phyloP scores from a whole-genome alignment of 2,329 filamentous ascomycete species.

The Alternaria dauci region DNA sequence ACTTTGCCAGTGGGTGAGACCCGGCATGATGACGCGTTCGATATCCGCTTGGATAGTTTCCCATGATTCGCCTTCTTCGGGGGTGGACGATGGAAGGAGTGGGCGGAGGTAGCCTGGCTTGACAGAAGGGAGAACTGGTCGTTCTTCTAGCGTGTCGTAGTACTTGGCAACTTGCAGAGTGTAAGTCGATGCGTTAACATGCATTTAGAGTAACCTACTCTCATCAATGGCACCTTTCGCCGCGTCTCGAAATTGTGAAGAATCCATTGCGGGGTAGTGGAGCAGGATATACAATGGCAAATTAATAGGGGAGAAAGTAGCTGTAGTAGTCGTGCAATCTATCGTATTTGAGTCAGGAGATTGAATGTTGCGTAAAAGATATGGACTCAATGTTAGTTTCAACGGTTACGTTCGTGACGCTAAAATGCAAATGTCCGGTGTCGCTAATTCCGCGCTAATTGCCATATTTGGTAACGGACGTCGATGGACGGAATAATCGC shows the following conservation, averaged over 20 bases:
- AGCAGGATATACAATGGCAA: not conserved
- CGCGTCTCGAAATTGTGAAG: slow-evolving; percentile 77
- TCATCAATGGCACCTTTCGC: slow-evolving; percentile 83
- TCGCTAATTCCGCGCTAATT: slow-evolving; percentile 29
- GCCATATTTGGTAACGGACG: slow-evolving; percentile 1
- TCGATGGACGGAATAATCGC: not conserved
- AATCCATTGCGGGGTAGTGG: slow-evolving; percentile 66
- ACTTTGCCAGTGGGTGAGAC: slow-evolving; percentile 92
- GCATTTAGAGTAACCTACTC: slow-evolving; percentile 60
- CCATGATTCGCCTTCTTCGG: slow-evolving; percentile 75
- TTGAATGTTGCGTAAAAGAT: not conserved
- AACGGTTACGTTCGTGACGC: not conserved
- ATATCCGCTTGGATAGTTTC: slow-evolving; percentile 82
- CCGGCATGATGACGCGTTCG: slow-evolving; percentile 85
- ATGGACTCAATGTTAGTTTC: not conserved
- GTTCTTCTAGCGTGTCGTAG: slow-evolving; percentile 76
- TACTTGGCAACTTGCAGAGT: slow-evolving; percentile 76
- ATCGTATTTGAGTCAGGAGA: not conserved
- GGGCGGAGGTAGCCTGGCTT: slow-evolving; percentile 85
- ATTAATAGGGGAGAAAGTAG: not conserved
- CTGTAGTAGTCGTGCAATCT: not conserved
- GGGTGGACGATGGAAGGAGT: slow-evolving; percentile 74
- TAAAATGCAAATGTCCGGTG: slow-evolving; percentile 7
- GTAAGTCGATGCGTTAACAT: not conserved
- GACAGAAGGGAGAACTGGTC: slow-evolving; percentile 78